Base-by-base conservation (phyloP, 179 eudicot species). In the Silene noctiflora region DNA sequence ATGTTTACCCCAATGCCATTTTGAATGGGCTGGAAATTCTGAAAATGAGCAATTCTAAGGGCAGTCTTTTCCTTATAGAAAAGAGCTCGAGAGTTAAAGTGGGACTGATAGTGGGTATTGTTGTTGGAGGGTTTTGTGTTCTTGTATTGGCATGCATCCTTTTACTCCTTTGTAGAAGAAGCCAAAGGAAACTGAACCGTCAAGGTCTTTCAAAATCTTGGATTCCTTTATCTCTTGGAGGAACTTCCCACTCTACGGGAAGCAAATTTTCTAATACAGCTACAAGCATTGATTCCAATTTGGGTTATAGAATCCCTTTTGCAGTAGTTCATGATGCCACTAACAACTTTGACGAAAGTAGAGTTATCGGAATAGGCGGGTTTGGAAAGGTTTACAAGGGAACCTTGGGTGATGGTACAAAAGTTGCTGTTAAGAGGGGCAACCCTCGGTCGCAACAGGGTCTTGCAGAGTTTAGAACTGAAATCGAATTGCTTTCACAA, bases 21-120 rank as follows among this genome's bases (percentile, higher is more conserved):
- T 73, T 89, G 85, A 89, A 87, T 51, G 92, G 92, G 17, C 67
- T 89, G 59, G 92, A 89, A 78, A 75, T 89, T 53, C 70, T 89
- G 86, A 89, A 89, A 42, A 82, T 89, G 65, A 89, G 81, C 77
- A 89, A 89, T 31, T 82, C 83, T 0, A 81, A 72, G 62, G 77
- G 81, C 19, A 87, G 92, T 76, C 81, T 89, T 17, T 71, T 73
- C 55, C 67, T 84, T 35, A 68, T 81, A 1, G 75, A 39, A 6
- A 77, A 58, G 61, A 48, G 76, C 75, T 77, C 80, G 22, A 83
- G 78, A 77, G 68, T 9, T 70, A 77, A 71, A 64, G 79, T 61
- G 3, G 82, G 83, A 19, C 59, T 85, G 16, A 76, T 87, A 56
- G 76, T 78, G 25, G 92, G 87, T 48, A 81, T 83, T 35, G 76